Evolutionary conservation across 176 grass and related monocot genomes (phyloP).

Genomic region (Cenchrus fungigraminus): DNA sequence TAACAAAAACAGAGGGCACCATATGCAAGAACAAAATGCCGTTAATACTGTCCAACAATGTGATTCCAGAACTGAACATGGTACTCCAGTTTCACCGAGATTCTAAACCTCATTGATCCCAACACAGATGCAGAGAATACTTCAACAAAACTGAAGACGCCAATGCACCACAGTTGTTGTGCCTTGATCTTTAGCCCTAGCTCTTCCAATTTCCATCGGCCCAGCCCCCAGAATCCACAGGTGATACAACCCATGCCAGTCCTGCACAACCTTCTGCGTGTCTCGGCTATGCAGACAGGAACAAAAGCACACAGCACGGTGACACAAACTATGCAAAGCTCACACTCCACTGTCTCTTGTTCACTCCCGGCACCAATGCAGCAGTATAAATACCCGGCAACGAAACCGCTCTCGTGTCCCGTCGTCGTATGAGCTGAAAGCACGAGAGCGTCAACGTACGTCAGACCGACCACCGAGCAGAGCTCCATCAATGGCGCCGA

Average conservation of each 20-base stretch:
- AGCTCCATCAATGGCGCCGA: conserved; percentile 36
- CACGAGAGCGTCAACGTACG: neutral
- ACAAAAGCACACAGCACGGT: conserved; percentile 42
- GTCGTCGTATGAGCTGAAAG: neutral
- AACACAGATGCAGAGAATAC: conserved; percentile 5
- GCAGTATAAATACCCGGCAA: conserved; percentile 45
- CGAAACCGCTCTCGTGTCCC: conserved; percentile 25
- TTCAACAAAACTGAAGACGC: conserved; percentile 7
- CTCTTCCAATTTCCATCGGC: neutral
- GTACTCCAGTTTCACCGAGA: conserved; percentile 30
- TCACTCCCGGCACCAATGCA: neutral
- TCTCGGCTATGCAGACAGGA: conserved; percentile 38
- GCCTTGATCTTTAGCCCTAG: neutral
- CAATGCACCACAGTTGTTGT: conserved; percentile 16
- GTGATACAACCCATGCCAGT: conserved; percentile 50
- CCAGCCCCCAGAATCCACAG: conserved; percentile 16
- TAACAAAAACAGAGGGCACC: conserved; percentile 17
- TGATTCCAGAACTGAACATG: conserved; percentile 21
- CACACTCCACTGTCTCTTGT: neutral
- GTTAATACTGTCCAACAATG: neutral
- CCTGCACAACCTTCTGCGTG: conserved; percentile 5
- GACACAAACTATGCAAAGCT: conserved; percentile 43
- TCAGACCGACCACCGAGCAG: neutral
- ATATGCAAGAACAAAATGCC: conserved; percentile 5
- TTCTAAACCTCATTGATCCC: conserved; percentile 28